Conservation (phyloP, 1,284 basidiomycete species). For the Porodaedalea pini region DNA sequence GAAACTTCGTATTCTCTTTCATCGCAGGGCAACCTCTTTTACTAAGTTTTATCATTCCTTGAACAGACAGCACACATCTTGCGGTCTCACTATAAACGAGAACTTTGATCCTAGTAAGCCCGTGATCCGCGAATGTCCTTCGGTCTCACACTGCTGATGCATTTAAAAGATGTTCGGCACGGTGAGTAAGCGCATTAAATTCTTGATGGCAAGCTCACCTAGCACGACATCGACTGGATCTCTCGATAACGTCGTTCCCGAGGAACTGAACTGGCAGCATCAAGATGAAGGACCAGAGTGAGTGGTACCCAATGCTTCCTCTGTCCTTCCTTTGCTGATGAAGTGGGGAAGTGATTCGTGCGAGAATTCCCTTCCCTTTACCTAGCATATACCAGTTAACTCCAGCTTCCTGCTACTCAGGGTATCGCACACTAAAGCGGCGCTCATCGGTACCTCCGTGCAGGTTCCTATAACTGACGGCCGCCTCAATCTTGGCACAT, state of each 20-base stretch:
- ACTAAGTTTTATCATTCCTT: background rate
- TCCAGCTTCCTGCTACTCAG: constrained; percentile 34
- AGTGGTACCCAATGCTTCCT: constrained; percentile 28
- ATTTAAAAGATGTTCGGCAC: constrained; percentile 52
- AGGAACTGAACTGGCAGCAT: constrained; percentile 82
- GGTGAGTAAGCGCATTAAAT: constrained; percentile 32
- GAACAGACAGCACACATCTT: constrained; percentile 83
- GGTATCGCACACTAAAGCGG: constrained; percentile 88
- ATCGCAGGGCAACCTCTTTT: constrained; percentile 45
- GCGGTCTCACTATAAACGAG: constrained; percentile 85
- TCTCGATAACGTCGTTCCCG: constrained; percentile 85
- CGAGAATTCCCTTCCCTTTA: constrained; percentile 28
- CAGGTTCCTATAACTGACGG: constrained; percentile 85
- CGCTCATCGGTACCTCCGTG: constrained; percentile 78
- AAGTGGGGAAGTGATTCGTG: constrained; percentile 63
- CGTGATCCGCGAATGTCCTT: constrained; percentile 17
- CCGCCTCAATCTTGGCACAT: constrained; percentile 80
- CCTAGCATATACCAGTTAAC: background rate
- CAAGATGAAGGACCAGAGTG: constrained; percentile 90
- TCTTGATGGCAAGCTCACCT: constrained; percentile 17
- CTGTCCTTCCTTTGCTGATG: background rate
- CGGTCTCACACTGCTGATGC: background rate
- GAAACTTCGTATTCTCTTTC: constrained; percentile 66
- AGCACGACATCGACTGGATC: constrained; percentile 46
- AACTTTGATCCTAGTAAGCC: constrained; percentile 69